Base-by-base conservation (phyloP, 345 rosid species). In the Camelina hispida region DNA sequence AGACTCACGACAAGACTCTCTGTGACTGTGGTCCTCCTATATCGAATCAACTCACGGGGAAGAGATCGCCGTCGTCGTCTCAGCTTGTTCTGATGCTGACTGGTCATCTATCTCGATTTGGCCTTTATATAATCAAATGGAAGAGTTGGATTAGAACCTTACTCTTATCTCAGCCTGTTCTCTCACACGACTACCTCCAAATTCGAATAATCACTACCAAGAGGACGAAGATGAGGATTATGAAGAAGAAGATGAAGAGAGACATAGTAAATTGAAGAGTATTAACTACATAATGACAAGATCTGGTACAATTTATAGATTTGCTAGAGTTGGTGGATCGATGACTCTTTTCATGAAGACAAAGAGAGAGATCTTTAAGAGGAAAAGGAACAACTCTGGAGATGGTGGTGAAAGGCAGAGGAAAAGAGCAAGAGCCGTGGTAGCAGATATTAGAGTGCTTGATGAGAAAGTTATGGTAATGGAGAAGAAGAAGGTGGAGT, bases 401-500 rank as follows among this genome's bases (percentile, higher is more conserved):
- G 78, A 51, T 1, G 78, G 9, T 30, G 76, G 37, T 5, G 76
- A n/a, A 65, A 62, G 58, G 53, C 72, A 71, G 76, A 64, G 60
- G 51, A 76, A 58, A 9, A 83, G 67, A 65, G 82, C 73, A 9
- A 46, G 61, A 69, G 79, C 72, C 10, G 71, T 91, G 50, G 96
- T 90, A 0, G 81, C 74, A 28, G 91, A 86, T 71, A 85, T 89
- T 43, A 83, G 84, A 66, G 81, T 58, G 0, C 1, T 93, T 16
- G 82, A 89, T 1, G 91, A 88, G 78, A 85, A 82, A 72, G 78
- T 84, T 25, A 78, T 78, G 58, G 79, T 80, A 46, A 60, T 87
- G 84, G 91, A 91, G 86, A 89, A 78, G 80, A 87, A 68, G 83
- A 87, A 85, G 86, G 83, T 89, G 81, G 89, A 91, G 70, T 78